Base-by-base conservation (phyloP, 169 alveolate genomes). In the Cyclospora cayetanensis region DNA sequence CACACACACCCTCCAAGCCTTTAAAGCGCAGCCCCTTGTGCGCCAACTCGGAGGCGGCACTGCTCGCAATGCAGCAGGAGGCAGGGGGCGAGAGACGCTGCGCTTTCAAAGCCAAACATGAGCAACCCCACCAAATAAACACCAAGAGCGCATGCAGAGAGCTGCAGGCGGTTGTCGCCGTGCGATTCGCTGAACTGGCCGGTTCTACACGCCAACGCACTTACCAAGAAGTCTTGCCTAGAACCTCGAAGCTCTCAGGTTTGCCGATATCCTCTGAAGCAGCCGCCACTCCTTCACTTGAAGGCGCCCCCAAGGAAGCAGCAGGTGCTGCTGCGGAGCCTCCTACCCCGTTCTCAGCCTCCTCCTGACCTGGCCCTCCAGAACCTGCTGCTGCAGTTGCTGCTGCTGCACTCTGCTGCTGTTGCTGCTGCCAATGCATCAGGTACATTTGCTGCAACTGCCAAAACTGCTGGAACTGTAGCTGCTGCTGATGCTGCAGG, bases 141-240 rank as follows among this genome's bases (percentile, higher is more conserved):
- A 50, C 18, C 9, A 50, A 9, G 60, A 11, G 60, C 9, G 60
- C 9, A 50, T 9, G 25, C 18, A 18, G 25, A 50, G 60, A 9
- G 25, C 25, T 50, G 60, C 25, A 11, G 18, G 60, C 9, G 18
- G 60, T 18, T 50, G 60, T 18, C 9, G 60, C 60, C 60, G 60
- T 18, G 18, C 25, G 9, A 50, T 9, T 11, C 80, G 52, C 80
- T 11, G 52, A 9, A 29, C 29, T 34, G 35, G 35, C 80, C 9
- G 20, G 22, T 34, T 20, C 42, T 34, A 66, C 80, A 66, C 22
- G 22, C 29, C 80, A 9, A 29, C 29, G n/a, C n/a, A n/a, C 91
- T 27, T 35, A 84, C 91, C 91, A 84, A 43, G n/a, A 4, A n/a
- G 91, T 60, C 29, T 34, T 25, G 41, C 91, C 91, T n/a, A 84